These are phyloP conservation scores for Mastigamoeba balamuthi DNA, from an alignment of 78 protist genomes.

Conservation along the genomic window DNA sequence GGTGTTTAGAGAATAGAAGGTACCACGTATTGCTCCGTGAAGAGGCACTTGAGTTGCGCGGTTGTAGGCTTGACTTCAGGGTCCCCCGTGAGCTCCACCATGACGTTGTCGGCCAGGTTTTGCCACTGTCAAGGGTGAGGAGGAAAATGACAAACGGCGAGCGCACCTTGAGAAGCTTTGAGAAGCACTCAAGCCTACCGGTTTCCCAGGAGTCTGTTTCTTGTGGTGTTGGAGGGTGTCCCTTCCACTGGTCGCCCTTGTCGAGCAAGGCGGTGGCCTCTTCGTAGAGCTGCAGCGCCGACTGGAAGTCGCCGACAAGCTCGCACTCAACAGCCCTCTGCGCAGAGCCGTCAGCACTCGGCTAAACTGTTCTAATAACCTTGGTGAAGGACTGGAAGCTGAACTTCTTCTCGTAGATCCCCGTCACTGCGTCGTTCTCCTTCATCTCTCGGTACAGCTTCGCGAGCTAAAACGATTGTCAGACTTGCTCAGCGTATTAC, in stretches of 20 bases:
- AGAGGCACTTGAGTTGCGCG: too few species aligned
- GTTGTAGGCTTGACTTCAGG: too few species aligned
- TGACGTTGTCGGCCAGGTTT: too few species aligned
- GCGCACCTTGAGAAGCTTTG: too few species aligned
- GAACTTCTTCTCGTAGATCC: background rate
- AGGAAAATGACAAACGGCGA: too few species aligned
- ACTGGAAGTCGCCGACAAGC: slow-evolving; percentile 25
- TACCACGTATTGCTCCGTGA: too few species aligned
- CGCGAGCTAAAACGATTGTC: background rate
- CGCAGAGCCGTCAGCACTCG: background rate
- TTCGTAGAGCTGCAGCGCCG: slow-evolving; percentile 18
- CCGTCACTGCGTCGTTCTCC: background rate
- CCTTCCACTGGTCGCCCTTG: slow-evolving; percentile 1
- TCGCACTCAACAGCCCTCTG: slow-evolving; percentile 20
- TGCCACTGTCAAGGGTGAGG: too few species aligned
- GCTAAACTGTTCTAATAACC: too few species aligned
- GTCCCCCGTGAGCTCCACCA: too few species aligned
- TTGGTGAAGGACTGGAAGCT: background rate
- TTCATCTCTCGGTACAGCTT: background rate
- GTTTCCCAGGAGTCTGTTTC: slow-evolving; percentile 49
- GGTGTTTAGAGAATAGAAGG: too few species aligned
- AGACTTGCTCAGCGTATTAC: too few species aligned
- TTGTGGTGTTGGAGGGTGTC: background rate
- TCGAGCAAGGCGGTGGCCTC: slow-evolving; percentile 21
- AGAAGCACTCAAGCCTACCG: slow-evolving; percentile 34